Conservation (phyloP, 2,329 filamentous ascomycete species). For the Metarhizium brunneum region DNA sequence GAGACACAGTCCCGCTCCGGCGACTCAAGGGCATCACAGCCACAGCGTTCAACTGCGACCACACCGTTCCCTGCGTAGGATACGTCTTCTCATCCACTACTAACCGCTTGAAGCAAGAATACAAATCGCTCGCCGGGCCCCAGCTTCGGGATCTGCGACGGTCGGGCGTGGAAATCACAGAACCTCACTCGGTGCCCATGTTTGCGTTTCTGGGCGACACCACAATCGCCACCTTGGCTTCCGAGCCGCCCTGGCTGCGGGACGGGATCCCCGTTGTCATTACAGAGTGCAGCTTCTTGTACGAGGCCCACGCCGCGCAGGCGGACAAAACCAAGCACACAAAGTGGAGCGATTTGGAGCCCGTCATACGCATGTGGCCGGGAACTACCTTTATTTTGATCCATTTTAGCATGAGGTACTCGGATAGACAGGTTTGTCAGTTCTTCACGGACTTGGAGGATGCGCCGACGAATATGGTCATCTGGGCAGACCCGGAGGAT, state of each 20-base stretch:
- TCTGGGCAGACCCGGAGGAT: slow-evolving; percentile 35
- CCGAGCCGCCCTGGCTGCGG: slow-evolving; percentile 29
- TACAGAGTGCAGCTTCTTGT: slow-evolving; percentile 39
- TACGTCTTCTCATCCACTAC: slow-evolving; percentile 34
- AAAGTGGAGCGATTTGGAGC: slow-evolving; percentile 35
- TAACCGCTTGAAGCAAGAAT: slow-evolving; percentile 29
- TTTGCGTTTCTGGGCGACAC: slow-evolving; percentile 41
- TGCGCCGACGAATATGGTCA: slow-evolving; percentile 32
- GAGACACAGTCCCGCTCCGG: slow-evolving; percentile 26
- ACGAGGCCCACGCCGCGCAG: slow-evolving; percentile 31
- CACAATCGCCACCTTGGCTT: slow-evolving; percentile 29
- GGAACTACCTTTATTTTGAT: slow-evolving; percentile 35
- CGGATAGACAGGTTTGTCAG: slow-evolving; percentile 25
- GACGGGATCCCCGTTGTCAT: slow-evolving; percentile 34
- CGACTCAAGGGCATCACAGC: slow-evolving; percentile 28
- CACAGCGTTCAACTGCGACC: slow-evolving; percentile 34
- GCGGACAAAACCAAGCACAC: slow-evolving; percentile 38
- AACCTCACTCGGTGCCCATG: slow-evolving; percentile 26
- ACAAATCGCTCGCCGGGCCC: slow-evolving; percentile 22
- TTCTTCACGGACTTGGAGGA: slow-evolving; percentile 33
- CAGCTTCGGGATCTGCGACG: slow-evolving; percentile 29
- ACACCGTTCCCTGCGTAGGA: slow-evolving; percentile 37
- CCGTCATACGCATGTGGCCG: slow-evolving; percentile 31
- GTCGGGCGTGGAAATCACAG: slow-evolving; percentile 29
- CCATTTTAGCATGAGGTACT: slow-evolving; percentile 38